These are phyloP conservation scores for Epithemia pelagica DNA, from an alignment of 108 stramenopile genomes.

Conservation along the genomic window DNA sequence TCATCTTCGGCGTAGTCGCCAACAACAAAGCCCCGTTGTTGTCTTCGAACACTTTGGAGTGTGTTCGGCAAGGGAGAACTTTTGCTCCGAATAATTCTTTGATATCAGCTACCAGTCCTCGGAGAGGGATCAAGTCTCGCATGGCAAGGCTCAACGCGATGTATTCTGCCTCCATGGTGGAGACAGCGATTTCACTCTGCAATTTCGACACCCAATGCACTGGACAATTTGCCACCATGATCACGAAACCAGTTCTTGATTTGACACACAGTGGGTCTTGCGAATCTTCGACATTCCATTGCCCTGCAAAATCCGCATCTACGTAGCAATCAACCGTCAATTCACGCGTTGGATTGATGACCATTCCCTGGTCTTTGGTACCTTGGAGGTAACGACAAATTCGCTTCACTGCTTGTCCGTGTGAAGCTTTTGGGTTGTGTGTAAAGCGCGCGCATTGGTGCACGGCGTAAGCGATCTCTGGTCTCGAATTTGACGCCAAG, in stretches of 20 bases:
- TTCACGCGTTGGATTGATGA: slow-evolving; percentile 9
- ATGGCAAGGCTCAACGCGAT: slow-evolving; percentile 36
- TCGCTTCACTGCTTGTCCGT: slow-evolving; percentile 5
- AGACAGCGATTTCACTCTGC: slow-evolving; percentile 34
- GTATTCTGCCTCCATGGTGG: slow-evolving; percentile 44
- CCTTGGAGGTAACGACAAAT: no score
- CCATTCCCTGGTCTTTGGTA: slow-evolving; percentile 19
- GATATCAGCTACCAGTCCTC: slow-evolving; percentile 13
- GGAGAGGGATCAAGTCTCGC: slow-evolving; percentile 30
- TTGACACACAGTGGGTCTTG: slow-evolving; percentile 21
- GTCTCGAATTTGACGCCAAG: no score
- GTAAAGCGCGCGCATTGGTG: slow-evolving; percentile 24
- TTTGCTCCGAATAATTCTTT: slow-evolving; percentile 3
- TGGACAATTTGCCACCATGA: slow-evolving; percentile 17
- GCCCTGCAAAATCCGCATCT: slow-evolving; percentile 38
- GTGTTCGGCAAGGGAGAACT: not conserved
- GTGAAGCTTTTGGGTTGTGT: slow-evolving; percentile 10
- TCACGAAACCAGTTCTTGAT: slow-evolving; percentile 33
- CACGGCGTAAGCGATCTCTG: no score
- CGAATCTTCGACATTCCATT: slow-evolving; percentile 15
- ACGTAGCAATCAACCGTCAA: slow-evolving; percentile 29
- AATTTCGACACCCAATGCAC: slow-evolving; percentile 32
- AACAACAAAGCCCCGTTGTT: slow-evolving; percentile 19
- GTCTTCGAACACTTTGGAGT: slow-evolving; percentile 26
- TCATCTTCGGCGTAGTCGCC: slow-evolving; percentile 20